phyloP scores from a whole-genome alignment of 164 flowering plant genomes.

The Kingdonia uniflora region DNA sequence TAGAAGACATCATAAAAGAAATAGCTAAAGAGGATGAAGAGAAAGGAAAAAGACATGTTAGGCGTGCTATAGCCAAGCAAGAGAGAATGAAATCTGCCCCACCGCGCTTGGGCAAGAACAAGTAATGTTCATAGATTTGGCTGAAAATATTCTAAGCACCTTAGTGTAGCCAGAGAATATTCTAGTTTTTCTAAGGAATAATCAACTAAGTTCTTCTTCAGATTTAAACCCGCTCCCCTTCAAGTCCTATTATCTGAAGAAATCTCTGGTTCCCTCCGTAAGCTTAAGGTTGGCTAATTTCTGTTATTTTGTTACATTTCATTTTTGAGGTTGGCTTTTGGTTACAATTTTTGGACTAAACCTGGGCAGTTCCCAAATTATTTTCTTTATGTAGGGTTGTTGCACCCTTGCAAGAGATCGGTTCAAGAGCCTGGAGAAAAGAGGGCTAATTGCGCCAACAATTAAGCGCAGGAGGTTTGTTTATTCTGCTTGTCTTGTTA shows the following conservation, averaged over 20 bases:
- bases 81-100: conserved; percentile 70
- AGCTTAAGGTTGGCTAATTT: conserved; percentile 52
- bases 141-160: too few relatives aligned
- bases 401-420: conserved; percentile 87
- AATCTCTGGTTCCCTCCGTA: conserved; percentile 78
- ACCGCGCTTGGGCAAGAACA: conserved; percentile 91
- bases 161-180: too few relatives aligned
- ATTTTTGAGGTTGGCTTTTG: too few relatives aligned
- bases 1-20: conserved; percentile 71
- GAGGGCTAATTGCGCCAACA: conserved; percentile 69
- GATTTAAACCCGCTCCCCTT: conserved; percentile 82
- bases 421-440: conserved; percentile 83
- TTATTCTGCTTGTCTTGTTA: neutral
- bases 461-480: conserved; percentile 40
- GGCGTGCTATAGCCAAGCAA: conserved; percentile 61
- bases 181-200: neutral
- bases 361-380: neutral
- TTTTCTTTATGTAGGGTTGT: conserved; percentile 53
- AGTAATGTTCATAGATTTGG: conserved; percentile 33
- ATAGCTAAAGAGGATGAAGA: conserved; percentile 85
- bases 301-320: neutral
- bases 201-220: conserved; percentile 15
- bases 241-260: conserved; percentile 92
- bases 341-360: neutral
- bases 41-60: conserved; percentile 51